Evolutionary conservation across 2,329 filamentous ascomycete genomes (phyloP), one percentile per base, ranked within the genome.

Genomic region (Ophiognomonia clavigignenti-juglandacearum): DNA sequence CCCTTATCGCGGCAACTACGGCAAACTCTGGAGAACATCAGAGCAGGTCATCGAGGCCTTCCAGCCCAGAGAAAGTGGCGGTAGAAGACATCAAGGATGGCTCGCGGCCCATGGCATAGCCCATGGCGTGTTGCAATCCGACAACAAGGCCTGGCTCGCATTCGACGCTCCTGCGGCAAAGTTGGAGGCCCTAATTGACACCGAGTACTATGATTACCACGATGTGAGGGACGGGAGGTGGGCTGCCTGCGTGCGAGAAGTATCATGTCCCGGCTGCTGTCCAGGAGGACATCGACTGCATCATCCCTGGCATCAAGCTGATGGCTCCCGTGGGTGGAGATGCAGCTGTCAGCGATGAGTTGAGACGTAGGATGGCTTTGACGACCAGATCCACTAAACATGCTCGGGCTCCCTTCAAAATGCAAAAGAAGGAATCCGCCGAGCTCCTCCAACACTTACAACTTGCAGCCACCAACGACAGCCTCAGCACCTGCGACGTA

Each of bases 21-120:
- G 67, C 26, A 64, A 67, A 39, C 61, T 67, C 51, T 62, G 64
- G 59, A n/a, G n/a, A n/a, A 64, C 57, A 13, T 44, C 59, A 6
- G 55, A 63, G 20, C 59, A 69, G 41, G 61, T 67, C 26, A 56
- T 59, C 43, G 59, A 68, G 14, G 57, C 64, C 47, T 68, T 68
- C 42, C 60, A 61, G 26, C 67, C 65, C 4, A 27, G 53, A 18
- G 43, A 56, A 36, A 55, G n/a, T 60, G 19, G 58, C 58, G 22
- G 55, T 64, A 14, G 56, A 61, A 23, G 48, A 51, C 4, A 61
- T 68, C 23, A 50, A 9, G 39, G n/a, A 43, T 55, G 53, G 53
- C 45, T 55, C 11, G 27, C 35, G 14, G 35, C 20, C 4, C 29
- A 44, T 36, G 53, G 53, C 8, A 46, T 55, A n/a, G 8, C 11